A percentile compares a stretch with the other conserved stretches of the same genome.
Conservation (phyloP, 1,284 basidiomycete genomes). For the Hypsizygus ulmarius region DNA sequence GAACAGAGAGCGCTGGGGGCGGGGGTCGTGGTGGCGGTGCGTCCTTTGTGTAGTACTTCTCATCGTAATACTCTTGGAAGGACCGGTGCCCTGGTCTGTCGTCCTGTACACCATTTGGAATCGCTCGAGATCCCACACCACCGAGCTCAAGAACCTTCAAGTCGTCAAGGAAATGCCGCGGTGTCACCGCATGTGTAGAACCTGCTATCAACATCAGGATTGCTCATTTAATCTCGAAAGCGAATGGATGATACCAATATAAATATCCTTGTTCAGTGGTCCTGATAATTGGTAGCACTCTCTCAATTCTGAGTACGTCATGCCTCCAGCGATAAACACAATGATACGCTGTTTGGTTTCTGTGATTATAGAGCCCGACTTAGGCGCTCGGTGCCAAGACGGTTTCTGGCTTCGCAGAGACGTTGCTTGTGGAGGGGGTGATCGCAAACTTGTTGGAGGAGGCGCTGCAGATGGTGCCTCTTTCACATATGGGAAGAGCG, state of each 20-base stretch:
- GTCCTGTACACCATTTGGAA: constrained; percentile 74
- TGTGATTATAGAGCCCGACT: constrained; percentile 45
- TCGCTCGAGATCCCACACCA: constrained; percentile 67
- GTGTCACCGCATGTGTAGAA: constrained; percentile 86
- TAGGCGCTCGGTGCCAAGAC: constrained; percentile 77
- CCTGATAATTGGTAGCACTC: constrained; percentile 82
- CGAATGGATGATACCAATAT: constrained; percentile 63
- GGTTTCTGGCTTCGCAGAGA: constrained; percentile 85
- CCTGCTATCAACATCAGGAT: constrained; percentile 45
- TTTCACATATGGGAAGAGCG: constrained; percentile 87
- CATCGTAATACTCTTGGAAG: constrained; percentile 74
- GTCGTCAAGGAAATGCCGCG: constrained; percentile 83
- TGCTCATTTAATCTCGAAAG: not conserved
- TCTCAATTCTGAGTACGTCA: constrained; percentile 95
- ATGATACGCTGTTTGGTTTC: constrained; percentile 82
- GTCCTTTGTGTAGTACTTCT: constrained; percentile 70
- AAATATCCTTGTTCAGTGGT: constrained; percentile 81
- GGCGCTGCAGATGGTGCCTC: constrained; percentile 70
- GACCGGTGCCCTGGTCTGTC: constrained; percentile 45
- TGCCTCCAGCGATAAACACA: constrained; percentile 92
- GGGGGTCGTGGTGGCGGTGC: constrained; percentile 46
- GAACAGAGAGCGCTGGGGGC: constrained; percentile 31
- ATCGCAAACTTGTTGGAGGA: constrained; percentile 44
- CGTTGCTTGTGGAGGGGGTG: constrained; percentile 53
- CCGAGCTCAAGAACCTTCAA: constrained; percentile 81